Evolutionary conservation across 345 rosid species (phyloP), one percentile per base, ranked within the genome.

Genomic region (Schrenkiella parvula): DNA sequence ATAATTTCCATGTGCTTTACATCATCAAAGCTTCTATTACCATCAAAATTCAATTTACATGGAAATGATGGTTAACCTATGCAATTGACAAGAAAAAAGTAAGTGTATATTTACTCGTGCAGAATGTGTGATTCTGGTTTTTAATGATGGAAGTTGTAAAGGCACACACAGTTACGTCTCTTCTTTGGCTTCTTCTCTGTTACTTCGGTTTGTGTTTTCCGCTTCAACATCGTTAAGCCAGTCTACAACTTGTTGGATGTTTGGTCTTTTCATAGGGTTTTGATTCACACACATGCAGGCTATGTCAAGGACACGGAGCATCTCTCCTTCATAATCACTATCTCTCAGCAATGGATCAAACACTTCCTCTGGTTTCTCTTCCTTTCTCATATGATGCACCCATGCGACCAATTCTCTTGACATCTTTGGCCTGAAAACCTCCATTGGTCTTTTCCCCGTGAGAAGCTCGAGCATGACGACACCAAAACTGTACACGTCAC

Each of bases 401-500:
- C 86, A 85, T 4, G 64, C 79, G 8, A 85, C 89, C 73, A 85
- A 42, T 60, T 85, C 88, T 79, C 85, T 81, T 23, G 88, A 79
- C 78, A 74, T 50, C 82, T 79, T 81, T 14, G 89, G 89, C 71
- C 79, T 85, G 75, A 80, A 81, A 22, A 85, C 79, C 76, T 82
- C 88, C 76, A 85, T 79, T 26, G 88, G 88, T 55, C 88, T 81
- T 70, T 81, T 85, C 58, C 88, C 86, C 0, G 85, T 83, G 38
- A 85, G 82, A 38, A 85, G 74, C 77, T 85, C 88, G 6, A 85
- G 85, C 83, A 85, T 81, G 18, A 85, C 88, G 34, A 85, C 84
- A 19, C 88, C 88, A 34, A 85, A 83, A 81, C 89, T 85, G 78
- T 85, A 85, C 81, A 85, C 77, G 64, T 85, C 89, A 38, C 89